Base-by-base conservation (phyloP, 495 filamentous ascomycete genomes). In the Hypoxylon rickii region DNA sequence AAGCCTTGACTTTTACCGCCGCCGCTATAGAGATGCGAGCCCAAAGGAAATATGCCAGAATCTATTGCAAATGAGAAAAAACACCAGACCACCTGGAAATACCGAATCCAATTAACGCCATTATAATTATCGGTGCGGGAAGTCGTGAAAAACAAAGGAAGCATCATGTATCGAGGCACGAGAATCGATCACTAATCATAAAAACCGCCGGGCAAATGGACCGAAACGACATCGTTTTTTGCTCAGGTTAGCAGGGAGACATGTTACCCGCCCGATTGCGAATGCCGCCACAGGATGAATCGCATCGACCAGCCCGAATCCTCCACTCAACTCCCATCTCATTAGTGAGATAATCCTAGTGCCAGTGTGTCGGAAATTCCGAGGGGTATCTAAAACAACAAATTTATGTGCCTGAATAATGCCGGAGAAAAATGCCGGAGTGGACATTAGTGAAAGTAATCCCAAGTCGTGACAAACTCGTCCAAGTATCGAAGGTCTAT, bases 311-410 rank as follows among this genome's bases (percentile, higher is more conserved):
- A 51, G 54, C 47, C 54, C 47, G 46, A 51, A 53, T 55, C 46
- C 48, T 42, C 63, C 44, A 53, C 45, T 44, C 61, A 41, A 49
- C 41, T 49, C 53, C 37, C 44, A 46, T 43, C 58, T 54, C 45
- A 52, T 49, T 59, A 49, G 64, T 61, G 51, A 66, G 37, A 49
- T 53, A 59, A 61, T 44, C 59, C 68, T 61, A 34, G 55, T 65
- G 69, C 66, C 65, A 48, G 47, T 51, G 51, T 55, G 58, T 61
- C 61, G 61, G 58, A 66, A 64, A 67, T 60, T 61, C 65, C 65
- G 53, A 63, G 58, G 68, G 71, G 66, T 69, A 69, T 68, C 60
- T 67, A 51, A 61, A n/a, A 69, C 53, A 65, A 65, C 61, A 58
- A 68, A 62, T 63, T 52, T 65, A 70, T 62, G 58, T 68, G 57